phyloP scores from a whole-genome alignment of 2,329 filamentous ascomycete species.

The Colletotrichum musae region DNA sequence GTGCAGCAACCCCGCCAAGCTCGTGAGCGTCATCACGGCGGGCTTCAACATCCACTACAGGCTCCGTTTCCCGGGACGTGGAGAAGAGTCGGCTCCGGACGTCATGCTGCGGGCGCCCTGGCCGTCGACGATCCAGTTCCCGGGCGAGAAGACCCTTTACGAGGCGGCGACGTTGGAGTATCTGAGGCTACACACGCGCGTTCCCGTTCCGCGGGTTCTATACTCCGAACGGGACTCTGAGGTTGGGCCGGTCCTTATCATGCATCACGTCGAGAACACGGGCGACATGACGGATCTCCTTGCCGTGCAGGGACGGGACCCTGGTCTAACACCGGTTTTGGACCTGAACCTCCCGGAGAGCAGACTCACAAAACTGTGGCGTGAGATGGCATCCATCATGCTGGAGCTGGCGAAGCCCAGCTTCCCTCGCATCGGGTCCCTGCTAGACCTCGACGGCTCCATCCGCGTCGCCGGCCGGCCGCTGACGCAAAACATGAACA shows the following conservation, averaged over 20 bases:
- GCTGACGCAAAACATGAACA: constrained; percentile 59
- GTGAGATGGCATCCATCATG: constrained; percentile 55
- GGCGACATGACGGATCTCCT: constrained; percentile 44
- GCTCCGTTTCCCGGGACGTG: constrained; percentile 5
- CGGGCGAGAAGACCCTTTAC: constrained; percentile 37
- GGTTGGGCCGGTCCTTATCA: constrained; percentile 49
- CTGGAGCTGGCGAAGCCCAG: constrained; percentile 53
- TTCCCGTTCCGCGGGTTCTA: constrained; percentile 30
- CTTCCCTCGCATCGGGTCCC: constrained; percentile 57
- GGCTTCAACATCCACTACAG: constrained; percentile 43
- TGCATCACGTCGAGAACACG: constrained; percentile 45
- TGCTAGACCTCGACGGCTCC: constrained; percentile 46
- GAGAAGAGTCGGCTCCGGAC: constrained; percentile 15
- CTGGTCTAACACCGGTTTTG: background rate
- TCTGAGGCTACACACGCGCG: constrained; percentile 13
- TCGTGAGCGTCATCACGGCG: constrained; percentile 31
- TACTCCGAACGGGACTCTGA: constrained; percentile 43
- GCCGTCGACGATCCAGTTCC: constrained; percentile 39
- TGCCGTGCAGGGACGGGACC: background rate
- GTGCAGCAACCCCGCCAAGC: constrained; percentile 7
- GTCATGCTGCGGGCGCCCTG: constrained; percentile 38
- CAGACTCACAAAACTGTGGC: constrained; percentile 50
- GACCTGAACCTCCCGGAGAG: constrained; percentile 46
- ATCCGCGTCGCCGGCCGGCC: constrained; percentile 52
- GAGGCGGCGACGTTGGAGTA: constrained; percentile 38